phyloP scores from a whole-genome alignment of 1,284 basidiomycete genomes.

The Golubevia sp. region DNA sequence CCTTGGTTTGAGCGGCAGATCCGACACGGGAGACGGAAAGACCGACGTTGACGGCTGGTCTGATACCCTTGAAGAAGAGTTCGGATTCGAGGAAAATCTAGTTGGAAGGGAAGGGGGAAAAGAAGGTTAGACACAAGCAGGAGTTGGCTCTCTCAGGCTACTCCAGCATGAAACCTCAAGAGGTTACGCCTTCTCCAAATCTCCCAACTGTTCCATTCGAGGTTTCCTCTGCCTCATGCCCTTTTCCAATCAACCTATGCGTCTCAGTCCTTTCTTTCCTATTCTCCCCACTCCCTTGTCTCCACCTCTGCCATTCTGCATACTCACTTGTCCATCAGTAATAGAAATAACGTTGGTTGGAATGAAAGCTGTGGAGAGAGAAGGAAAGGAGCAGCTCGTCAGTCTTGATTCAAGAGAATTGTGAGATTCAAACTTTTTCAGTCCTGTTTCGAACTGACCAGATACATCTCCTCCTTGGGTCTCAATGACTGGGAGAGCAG shows the following conservation, averaged over 20 bases:
- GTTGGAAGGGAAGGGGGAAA: not conserved
- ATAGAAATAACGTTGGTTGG: conserved; percentile 61
- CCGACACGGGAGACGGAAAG: conserved; percentile 99
- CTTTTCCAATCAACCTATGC: no score
- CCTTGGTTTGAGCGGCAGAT: conserved; percentile 92
- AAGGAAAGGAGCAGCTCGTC: not conserved
- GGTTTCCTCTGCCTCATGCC: conserved; percentile 87
- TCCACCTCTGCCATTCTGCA: no score
- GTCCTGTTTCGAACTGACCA: conserved; percentile 73
- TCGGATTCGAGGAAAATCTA: conserved; percentile 61
- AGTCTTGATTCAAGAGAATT: not conserved
- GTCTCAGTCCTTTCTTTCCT: no score
- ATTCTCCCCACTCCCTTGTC: no score
- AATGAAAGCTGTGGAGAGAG: conserved; percentile 70
- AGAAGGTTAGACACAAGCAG: not conserved
- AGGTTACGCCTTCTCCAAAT: not conserved
- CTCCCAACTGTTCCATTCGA: not conserved
- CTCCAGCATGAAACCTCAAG: no score
- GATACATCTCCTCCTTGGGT: conserved; percentile 99
- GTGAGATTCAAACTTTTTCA: not conserved
- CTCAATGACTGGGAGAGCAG: conserved; percentile 98
- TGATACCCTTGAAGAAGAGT: conserved; percentile 99
- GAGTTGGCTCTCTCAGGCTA: no score
- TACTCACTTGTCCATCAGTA: conserved; percentile 36
- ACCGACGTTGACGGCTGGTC: conserved; percentile 99